Base-by-base conservation (phyloP, 352 stramenopile species). In the Pythium periplocum region DNA sequence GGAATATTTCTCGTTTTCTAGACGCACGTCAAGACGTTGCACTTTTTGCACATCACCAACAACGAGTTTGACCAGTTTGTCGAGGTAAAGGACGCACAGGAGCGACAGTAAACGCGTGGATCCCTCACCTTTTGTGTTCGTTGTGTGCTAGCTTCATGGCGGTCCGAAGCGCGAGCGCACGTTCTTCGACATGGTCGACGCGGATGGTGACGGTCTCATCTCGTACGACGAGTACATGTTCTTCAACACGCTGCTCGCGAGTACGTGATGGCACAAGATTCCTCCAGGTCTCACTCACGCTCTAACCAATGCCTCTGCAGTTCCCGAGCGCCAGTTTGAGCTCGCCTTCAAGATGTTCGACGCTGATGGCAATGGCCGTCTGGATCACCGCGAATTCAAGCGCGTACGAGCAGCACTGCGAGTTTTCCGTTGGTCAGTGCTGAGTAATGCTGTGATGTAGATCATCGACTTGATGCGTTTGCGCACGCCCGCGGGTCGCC, bases 311-410 rank as follows among this genome's bases (percentile, higher is more conserved):
- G 2, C 1, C 37, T 30, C 17, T 46, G 31, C 42, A 93, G 83
- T 95, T 68, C 82, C 83, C 0, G 77, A 90, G 61, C 83, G 76
- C 5, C 84, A 96, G 46, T 91, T 95, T 44, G 81, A 93, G 49
- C 67, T 94, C 42, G 83, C 83, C n/a, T 95, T 96, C 61, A 90
- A 92, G 64, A 93, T 94, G 83, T 93, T 96, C 54, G 86, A 96
- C 62, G 55, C 73, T 1, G 80, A 95, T 48, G 79, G 83, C 44
- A 93, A 93, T 38, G 86, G 84, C 4, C 66, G 70, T 17, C 62
- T 96, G 41, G 83, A 94, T 46, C 77, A 90, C 56, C 78, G 74
- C 35, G 86, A 96, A 58, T 95, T 93, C 66, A 88, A 88, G 66
- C 78, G 87, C 61, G 83, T 93, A 34, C 40, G 62, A 26, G 17